A percentile compares a stretch with the other conserved stretches of the same genome.
Evolutionary conservation across 1,139 yeast genomes (phyloP).

Genomic region (Arxiozyma telluris): DNA sequence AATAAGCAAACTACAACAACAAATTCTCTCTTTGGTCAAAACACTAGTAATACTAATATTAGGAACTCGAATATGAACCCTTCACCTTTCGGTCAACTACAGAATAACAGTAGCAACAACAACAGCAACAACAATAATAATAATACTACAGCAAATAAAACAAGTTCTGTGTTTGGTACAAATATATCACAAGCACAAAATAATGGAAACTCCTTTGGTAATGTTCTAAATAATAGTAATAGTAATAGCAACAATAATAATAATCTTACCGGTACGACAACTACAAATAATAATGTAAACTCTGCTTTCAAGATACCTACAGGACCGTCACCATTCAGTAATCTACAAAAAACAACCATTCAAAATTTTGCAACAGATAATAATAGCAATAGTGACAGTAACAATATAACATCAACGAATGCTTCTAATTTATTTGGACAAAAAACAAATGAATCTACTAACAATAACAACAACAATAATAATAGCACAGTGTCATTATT

Average conservation of each 20-base stretch:
- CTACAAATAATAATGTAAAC: neutral
- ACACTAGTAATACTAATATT: neutral
- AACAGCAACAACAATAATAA: too few relatives aligned
- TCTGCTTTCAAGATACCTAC: neutral
- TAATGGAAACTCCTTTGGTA: neutral
- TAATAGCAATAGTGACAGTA: neutral
- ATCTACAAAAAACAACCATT: slow-evolving; percentile 2
- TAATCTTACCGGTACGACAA: neutral
- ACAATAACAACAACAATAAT: neutral
- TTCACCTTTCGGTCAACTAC: neutral
- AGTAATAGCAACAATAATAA: neutral
- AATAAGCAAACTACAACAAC: neutral
- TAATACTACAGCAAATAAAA: neutral
- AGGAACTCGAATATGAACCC: neutral
- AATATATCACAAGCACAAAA: neutral
- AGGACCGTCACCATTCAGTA: slow-evolving; percentile 5
- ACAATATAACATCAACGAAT: neutral
- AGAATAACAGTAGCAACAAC: too few relatives aligned
- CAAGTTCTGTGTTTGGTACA: neutral
- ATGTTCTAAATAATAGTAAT: neutral
- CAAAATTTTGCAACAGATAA: neutral
- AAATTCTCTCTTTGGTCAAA: neutral
- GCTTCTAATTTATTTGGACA: neutral
- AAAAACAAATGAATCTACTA: neutral
- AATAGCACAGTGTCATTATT: neutral